Percentiles rank a stretch among this genome's conserved stretches.
Evolutionary conservation across 495 filamentous ascomycete genomes (phyloP).

Genomic region (Tuber brumale): DNA sequence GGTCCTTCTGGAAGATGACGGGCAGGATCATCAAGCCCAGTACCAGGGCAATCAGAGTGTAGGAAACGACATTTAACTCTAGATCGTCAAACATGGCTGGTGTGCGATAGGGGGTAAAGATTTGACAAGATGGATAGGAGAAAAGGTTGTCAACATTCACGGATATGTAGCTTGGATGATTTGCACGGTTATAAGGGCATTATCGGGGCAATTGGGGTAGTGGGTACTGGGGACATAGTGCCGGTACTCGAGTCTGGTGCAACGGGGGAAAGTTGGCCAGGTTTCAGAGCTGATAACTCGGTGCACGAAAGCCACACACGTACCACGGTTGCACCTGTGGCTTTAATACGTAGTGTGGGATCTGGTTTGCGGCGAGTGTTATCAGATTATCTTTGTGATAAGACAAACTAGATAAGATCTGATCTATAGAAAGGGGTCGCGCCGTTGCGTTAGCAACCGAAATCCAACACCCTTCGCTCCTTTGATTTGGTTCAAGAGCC

Average conservation of each 20-base stretch:
- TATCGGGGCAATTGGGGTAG: background rate
- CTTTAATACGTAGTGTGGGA: background rate
- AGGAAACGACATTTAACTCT: constrained; percentile 37
- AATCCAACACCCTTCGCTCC: background rate
- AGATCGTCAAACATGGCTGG: constrained; percentile 35
- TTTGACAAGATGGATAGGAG: background rate
- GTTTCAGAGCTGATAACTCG: background rate
- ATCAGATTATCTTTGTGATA: background rate
- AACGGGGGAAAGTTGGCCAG: background rate
- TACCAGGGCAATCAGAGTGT: constrained; percentile 54
- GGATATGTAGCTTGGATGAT: background rate
- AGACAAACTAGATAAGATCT: background rate
- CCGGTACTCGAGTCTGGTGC: background rate
- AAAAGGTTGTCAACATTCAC: background rate
- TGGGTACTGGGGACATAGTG: background rate
- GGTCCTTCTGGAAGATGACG: constrained; percentile 57
- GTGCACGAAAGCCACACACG: background rate
- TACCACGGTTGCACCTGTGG: background rate
- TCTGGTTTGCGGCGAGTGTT: background rate
- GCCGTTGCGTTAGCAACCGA: background rate
- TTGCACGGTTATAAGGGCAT: background rate
- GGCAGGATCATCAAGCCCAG: constrained; percentile 59
- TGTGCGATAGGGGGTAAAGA: background rate
- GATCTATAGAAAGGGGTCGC: background rate
- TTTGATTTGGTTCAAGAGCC: background rate